Base-by-base conservation (phyloP, 2,329 filamentous ascomycete genomes). In the Aureobasidium subglaciale region DNA sequence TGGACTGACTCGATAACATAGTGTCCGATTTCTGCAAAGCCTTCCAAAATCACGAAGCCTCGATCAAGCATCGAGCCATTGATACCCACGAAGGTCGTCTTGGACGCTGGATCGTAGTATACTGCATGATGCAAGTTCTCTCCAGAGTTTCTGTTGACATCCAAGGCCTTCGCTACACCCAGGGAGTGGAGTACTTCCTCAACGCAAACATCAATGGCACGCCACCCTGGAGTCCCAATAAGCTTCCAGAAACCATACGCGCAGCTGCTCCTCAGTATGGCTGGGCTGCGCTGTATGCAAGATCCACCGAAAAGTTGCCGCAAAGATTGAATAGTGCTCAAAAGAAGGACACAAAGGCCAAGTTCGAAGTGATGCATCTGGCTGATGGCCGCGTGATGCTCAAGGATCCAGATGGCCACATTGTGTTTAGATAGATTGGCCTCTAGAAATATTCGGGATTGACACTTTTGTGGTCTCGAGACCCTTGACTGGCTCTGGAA, bases 91-190 rank as follows among this genome's bases (percentile, higher is more conserved):
- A 73, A 60, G 71, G 71, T 32, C 71, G 73, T 16, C 67, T 73
- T 27, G 73, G 72, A 16, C 69, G 71, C 13, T 75, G 73, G 73
- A 63, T 75, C 20, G 68, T 74, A 7, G 61, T 75, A 24, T 73
- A 74, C 56, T 70, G 67, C 32, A 65, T 71, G 41, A 60, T 75
- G 2, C 73, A 75, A 60, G 64, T 71, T 8, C 65, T 75, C 3
- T 71, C 71, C 9, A 71, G 65, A 2, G 61, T 75, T 5, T 72
- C 71, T 10, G 71, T 74, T 53, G 72, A 74, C 52, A 68, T 70
- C 0, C 64, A 65, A 24, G 67, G 65, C 5, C 65, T 75, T 32
- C 68, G 66, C 24, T 68, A 70, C 58, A 68, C 62, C 5, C 64
- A 69, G 11, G 66, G 66, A 4, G 69, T 73, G 4, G 62, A 63